Conservation (phyloP, 2,329 filamentous ascomycete genomes). For the Didymella exigua region DNA sequence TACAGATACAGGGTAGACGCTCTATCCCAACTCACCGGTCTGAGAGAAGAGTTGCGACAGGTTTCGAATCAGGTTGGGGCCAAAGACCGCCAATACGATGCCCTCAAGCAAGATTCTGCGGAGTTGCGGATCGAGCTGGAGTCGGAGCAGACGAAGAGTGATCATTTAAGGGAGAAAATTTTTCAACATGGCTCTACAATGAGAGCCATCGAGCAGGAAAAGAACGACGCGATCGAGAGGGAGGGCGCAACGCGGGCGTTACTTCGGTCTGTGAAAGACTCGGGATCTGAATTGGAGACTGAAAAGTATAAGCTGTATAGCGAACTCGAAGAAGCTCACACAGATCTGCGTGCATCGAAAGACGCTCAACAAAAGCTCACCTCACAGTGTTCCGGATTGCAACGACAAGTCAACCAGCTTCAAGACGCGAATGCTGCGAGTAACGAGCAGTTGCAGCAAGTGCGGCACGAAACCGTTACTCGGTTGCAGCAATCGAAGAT, state of each 20-base stretch:
- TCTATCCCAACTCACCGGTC: conserved; percentile 4
- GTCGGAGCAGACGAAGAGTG: conserved; percentile 11
- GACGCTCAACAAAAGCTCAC: conserved; percentile 10
- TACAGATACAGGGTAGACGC: conserved; percentile 6
- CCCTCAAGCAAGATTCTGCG: conserved; percentile 3
- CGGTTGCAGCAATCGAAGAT: background rate
- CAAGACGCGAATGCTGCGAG: conserved; percentile 7
- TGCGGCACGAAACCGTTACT: background rate
- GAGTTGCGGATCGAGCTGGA: conserved; percentile 1
- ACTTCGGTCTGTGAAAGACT: background rate
- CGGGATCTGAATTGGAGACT: conserved; percentile 1
- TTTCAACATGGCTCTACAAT: conserved; percentile 16
- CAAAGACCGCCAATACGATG: conserved; percentile 7
- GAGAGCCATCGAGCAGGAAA: conserved; percentile 22
- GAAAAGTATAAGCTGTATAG: conserved; percentile 20
- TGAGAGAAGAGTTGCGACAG: conserved; percentile 18
- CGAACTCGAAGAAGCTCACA: conserved; percentile 15
- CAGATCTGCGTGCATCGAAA: conserved; percentile 14
- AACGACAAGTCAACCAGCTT: conserved; percentile 17
- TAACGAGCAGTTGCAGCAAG: conserved; percentile 12
- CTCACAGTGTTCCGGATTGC: conserved; percentile 19
- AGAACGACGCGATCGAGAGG: background rate
- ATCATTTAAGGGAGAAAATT: conserved; percentile 7
- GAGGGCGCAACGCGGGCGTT: background rate
- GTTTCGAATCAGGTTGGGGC: conserved; percentile 7